These are phyloP conservation scores for Quercus parvula DNA, from an alignment of 306 rosid genomes.

Conservation along the genomic window DNA sequence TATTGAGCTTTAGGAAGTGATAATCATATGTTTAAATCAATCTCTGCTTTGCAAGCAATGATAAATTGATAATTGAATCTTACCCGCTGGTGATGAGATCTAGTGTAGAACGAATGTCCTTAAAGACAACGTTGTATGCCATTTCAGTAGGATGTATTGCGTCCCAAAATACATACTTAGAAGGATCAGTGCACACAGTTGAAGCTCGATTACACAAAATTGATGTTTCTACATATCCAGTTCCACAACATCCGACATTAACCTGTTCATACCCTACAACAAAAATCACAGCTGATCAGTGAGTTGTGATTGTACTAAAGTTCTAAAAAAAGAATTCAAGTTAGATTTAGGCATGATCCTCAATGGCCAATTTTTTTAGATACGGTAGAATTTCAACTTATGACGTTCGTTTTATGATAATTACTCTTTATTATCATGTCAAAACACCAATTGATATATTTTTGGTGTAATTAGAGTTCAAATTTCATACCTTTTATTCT, in stretches of 20 bases:
- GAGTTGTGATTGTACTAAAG: background rate
- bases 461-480: too few relatives aligned
- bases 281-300: background rate
- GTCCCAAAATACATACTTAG: constrained; percentile 70
- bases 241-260: constrained; percentile 64
- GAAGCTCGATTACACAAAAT: constrained; percentile 48
- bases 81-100: constrained; percentile 39
- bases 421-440: too few relatives aligned
- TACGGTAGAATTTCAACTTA: too few relatives aligned
- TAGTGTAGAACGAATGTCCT: constrained; percentile 19
- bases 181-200: constrained; percentile 40
- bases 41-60: background rate
- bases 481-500: too few relatives aligned
- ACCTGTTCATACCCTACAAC: constrained; percentile 49
- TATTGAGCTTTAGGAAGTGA: too few relatives aligned
- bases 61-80: background rate
- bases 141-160: constrained; percentile 67
- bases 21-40: too few relatives aligned
- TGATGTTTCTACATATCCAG: constrained; percentile 53
- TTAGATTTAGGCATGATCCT: background rate
- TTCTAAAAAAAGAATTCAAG: background rate
- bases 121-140: constrained; percentile 43
- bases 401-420: too few relatives aligned
- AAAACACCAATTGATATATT: too few relatives aligned
- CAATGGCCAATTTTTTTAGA: background rate